phyloP scores from a whole-genome alignment of 2,329 filamentous ascomycete genomes.

The Phialophora macrospora region DNA sequence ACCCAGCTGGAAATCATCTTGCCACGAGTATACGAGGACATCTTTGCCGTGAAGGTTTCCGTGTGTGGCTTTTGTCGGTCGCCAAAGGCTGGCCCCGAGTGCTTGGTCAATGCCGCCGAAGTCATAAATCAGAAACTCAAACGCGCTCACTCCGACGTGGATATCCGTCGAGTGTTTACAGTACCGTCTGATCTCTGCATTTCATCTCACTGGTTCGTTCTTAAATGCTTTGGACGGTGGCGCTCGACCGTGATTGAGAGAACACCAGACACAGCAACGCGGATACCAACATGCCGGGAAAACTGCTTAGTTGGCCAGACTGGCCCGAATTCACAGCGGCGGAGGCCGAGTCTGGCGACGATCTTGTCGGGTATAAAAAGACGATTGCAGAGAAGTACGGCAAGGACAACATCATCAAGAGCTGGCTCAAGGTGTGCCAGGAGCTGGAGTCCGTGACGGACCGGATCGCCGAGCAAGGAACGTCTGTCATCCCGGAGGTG shows the following conservation, averaged over 20 bases:
- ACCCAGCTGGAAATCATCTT: slow-evolving; percentile 1
- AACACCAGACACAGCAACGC: slow-evolving; percentile 19
- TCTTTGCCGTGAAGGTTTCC: slow-evolving; percentile 1
- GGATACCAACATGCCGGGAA: slow-evolving; percentile 34
- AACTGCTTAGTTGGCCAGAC: slow-evolving; percentile 38
- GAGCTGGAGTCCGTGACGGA: slow-evolving; percentile 46
- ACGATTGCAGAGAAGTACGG: slow-evolving; percentile 48
- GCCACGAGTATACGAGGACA: not conserved
- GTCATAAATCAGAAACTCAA: no score
- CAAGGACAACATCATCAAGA: slow-evolving; percentile 43
- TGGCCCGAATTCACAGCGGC: slow-evolving; percentile 41
- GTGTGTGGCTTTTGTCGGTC: not conserved
- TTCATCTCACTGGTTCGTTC: not conserved
- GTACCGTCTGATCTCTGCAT: not conserved
- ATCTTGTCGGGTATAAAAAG: slow-evolving; percentile 42
- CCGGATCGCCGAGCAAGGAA: slow-evolving; percentile 45
- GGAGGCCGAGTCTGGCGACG: slow-evolving; percentile 28
- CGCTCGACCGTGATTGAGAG: not conserved
- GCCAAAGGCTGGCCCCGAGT: not conserved
- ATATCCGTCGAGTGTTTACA: not conserved
- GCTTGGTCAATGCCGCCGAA: not conserved
- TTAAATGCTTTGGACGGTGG: not conserved
- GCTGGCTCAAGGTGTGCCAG: slow-evolving; percentile 50
- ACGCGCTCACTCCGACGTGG: not conserved
- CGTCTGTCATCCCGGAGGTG: slow-evolving; percentile 45